Evolutionary conservation across 2,329 filamentous ascomycete species (phyloP), one percentile per base, ranked within the genome.

Genomic region (Ascochyta lentis): DNA sequence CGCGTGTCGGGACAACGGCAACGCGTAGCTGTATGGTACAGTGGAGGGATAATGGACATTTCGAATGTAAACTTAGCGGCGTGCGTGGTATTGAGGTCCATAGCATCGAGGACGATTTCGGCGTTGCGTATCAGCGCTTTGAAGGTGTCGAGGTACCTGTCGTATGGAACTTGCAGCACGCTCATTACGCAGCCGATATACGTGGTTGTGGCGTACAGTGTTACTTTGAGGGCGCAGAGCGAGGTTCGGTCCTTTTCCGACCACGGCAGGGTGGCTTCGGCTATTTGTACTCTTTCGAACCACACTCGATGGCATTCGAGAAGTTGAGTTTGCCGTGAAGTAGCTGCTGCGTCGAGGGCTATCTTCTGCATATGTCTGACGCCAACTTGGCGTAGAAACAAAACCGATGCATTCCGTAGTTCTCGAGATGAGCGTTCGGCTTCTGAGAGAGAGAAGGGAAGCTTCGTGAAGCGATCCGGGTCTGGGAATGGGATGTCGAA

Each of bases 1-100:
- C 66, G 60, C 5, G 61, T 64, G 33, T 31, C 29, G 3, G 64
- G 66, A 39, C 61, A 64, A 22, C 66, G 64, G 42, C 60, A 63
- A 31, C 59, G 53, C 4, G 37, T 43, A 3, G 62, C 59, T 13
- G 43, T 45, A 47, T 55, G 54, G 48, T 53, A 43, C 16, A 63
- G 54, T 5, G 43, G 33, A 4, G 58, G 48, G 15, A 64, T 53
- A 12, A 61, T 12, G 10, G 56, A 53, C 16, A 56, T 49, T 35
- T 59, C 54, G 43, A 59, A 61, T 15, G 55, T 58, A 56, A 65
- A 64, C 22, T 62, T 52, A 3, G 57, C 59, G 22, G 58, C 43
- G 27, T 48, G 46, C 9, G 41, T n/a, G 9, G 40, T 53, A 10
- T 31, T 27, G 8, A 39, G 37, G 10, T 54, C 35, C 10, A 58